These are phyloP conservation scores for Aspergillus nomiae DNA, from an alignment of 2,329 filamentous ascomycete species.

Conservation along the genomic window DNA sequence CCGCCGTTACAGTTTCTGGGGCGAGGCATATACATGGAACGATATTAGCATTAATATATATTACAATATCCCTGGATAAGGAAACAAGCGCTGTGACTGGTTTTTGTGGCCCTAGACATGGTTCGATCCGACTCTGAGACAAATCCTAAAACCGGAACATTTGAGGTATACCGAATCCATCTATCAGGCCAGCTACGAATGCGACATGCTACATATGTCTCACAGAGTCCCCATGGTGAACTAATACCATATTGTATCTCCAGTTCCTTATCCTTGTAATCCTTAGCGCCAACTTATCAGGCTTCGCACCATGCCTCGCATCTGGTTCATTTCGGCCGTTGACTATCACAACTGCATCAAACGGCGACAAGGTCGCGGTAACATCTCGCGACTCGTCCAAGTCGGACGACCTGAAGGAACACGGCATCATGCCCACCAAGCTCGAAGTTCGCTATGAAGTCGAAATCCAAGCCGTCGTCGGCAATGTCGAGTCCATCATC, in stretches of 20 bases:
- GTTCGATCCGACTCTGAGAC: background rate
- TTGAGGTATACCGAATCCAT: background rate
- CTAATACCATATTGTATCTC: background rate
- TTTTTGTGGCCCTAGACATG: background rate
- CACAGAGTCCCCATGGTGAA: too few species aligned
- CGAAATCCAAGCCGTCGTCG: constrained; percentile 1
- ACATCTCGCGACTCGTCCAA: constrained; percentile 46
- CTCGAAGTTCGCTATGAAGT: constrained; percentile 9
- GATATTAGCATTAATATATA: too few species aligned
- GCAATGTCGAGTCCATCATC: background rate
- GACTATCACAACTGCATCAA: constrained; percentile 46
- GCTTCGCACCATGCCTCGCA: background rate
- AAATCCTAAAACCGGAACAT: background rate
- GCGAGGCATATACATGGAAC: too few species aligned
- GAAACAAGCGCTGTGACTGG: background rate
- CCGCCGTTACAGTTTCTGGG: too few species aligned
- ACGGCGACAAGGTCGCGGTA: constrained; percentile 54
- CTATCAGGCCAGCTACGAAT: background rate
- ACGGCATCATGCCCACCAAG: background rate
- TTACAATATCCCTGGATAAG: background rate
- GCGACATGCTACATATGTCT: background rate
- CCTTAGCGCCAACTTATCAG: background rate
- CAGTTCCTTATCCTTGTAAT: background rate
- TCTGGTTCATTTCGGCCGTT: constrained; percentile 53
- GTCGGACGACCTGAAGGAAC: background rate